A percentile compares a stretch with the other conserved stretches of the same genome.
Conservation (phyloP, 75 land plant genomes). For the Chamaecyparis obtusa region DNA sequence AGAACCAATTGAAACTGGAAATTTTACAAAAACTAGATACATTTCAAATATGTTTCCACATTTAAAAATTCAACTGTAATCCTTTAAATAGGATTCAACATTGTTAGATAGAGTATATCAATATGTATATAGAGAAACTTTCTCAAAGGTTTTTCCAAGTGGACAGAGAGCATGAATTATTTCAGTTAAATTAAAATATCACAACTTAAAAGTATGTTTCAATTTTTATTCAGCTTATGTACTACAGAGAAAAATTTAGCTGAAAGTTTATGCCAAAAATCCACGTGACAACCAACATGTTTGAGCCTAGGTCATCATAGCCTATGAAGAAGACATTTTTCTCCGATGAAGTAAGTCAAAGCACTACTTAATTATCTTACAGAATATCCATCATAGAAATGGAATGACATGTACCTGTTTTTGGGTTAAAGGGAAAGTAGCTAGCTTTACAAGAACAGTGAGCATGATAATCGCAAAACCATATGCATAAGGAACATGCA, state of each 20-base stretch:
- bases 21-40: background rate
- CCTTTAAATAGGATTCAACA: background rate
- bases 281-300: background rate
- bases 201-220: background rate
- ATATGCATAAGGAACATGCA: slow-evolving; percentile 90
- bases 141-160: background rate
- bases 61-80: background rate
- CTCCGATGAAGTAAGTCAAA: background rate
- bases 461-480: slow-evolving; percentile 97
- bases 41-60: background rate
- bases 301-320: background rate
- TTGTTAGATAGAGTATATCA: background rate
- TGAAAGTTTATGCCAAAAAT: background rate
- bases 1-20: background rate
- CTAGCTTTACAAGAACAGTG: slow-evolving; percentile 83
- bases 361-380: background rate
- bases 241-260: background rate
- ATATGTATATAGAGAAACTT: background rate
- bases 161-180: background rate
- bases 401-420: slow-evolving; percentile 56
- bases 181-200: background rate
- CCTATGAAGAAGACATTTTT: background rate
- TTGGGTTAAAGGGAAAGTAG: slow-evolving; percentile 87
- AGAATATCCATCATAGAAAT: background rate
- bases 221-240: background rate